Evolutionary conservation across 139 green algal genomes (phyloP).

Genomic region (Auxenochlorella pyrenoidosa): DNA sequence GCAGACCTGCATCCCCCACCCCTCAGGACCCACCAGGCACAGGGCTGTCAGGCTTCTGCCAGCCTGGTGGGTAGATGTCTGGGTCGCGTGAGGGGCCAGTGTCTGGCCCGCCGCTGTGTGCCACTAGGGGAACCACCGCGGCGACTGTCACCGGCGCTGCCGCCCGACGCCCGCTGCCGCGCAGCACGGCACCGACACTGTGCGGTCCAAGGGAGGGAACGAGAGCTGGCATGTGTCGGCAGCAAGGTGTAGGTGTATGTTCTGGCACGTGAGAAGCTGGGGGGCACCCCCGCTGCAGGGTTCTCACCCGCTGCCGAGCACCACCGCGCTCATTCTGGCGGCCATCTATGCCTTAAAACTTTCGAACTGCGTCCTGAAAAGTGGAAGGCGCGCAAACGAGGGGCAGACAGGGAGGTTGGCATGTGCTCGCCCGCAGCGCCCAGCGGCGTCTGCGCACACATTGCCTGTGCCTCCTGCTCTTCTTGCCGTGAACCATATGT

Average conservation of each 20-base stretch:
- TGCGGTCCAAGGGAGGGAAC: neutral
- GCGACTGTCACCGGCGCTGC: neutral
- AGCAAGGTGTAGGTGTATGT: neutral
- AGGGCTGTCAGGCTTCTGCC: neutral
- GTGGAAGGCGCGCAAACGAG: too few relatives aligned
- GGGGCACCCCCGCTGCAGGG: too few relatives aligned
- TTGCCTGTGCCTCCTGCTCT: too few relatives aligned
- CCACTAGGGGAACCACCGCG: neutral
- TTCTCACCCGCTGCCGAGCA: neutral
- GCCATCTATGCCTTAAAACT: neutral
- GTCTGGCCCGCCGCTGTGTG: neutral
- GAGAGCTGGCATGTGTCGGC: neutral
- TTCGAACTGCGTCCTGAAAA: too few relatives aligned
- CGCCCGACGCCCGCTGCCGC: neutral
- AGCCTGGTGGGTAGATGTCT: conserved; percentile 13
- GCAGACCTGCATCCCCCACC: too few relatives aligned
- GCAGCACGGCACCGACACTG: neutral
- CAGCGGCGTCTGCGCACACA: too few relatives aligned
- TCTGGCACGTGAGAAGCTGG: too few relatives aligned
- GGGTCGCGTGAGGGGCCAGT: neutral
- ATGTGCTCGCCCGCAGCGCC: too few relatives aligned
- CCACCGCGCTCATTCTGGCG: neutral
- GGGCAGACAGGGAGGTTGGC: too few relatives aligned
- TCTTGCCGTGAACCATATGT: too few relatives aligned
- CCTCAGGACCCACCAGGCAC: neutral